Conservation (phyloP, 805 yeast species). For the Zygosaccharomyces rouxii region DNA sequence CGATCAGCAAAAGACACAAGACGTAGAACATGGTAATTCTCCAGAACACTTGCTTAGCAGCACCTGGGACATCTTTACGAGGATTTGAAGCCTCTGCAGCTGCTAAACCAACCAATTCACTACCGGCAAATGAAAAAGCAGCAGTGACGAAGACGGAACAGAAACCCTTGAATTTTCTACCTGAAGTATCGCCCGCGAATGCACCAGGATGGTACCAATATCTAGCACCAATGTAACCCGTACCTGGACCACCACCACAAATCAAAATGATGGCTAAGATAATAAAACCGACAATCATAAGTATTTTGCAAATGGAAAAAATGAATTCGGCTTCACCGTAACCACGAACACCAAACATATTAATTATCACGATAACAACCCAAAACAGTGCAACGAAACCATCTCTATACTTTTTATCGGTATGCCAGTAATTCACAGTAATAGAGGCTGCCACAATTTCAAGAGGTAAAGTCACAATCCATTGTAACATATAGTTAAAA, state of each 20-base stretch:
- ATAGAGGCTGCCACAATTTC: conserved; percentile 53
- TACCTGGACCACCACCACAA: conserved; percentile 44
- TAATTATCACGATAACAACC: conserved; percentile 44
- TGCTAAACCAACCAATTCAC: conserved; percentile 50
- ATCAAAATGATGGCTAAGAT: conserved; percentile 48
- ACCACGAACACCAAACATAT: conserved; percentile 51
- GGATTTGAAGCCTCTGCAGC: conserved; percentile 48
- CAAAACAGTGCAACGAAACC: conserved; percentile 49
- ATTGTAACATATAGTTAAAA: conserved; percentile 51
- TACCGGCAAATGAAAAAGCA: conserved; percentile 51
- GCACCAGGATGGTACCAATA: conserved; percentile 59
- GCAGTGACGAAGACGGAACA: conserved; percentile 53
- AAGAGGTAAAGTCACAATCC: conserved; percentile 48
- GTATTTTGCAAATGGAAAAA: conserved; percentile 46
- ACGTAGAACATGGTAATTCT: conserved; percentile 47
- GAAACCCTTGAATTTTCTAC: conserved; percentile 46
- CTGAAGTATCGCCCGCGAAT: conserved; percentile 43
- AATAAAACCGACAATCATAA: conserved; percentile 49
- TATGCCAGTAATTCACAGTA: conserved; percentile 49
- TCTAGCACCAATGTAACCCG: conserved; percentile 42
- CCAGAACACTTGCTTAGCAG: conserved; percentile 56
- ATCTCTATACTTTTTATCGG: conserved; percentile 43
- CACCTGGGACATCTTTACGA: conserved; percentile 45
- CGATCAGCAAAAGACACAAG: conserved; percentile 41
- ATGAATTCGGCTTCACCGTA: conserved; percentile 53